Conservation (phyloP, 2,329 filamentous ascomycete species). For the Aschersonia sp. region DNA sequence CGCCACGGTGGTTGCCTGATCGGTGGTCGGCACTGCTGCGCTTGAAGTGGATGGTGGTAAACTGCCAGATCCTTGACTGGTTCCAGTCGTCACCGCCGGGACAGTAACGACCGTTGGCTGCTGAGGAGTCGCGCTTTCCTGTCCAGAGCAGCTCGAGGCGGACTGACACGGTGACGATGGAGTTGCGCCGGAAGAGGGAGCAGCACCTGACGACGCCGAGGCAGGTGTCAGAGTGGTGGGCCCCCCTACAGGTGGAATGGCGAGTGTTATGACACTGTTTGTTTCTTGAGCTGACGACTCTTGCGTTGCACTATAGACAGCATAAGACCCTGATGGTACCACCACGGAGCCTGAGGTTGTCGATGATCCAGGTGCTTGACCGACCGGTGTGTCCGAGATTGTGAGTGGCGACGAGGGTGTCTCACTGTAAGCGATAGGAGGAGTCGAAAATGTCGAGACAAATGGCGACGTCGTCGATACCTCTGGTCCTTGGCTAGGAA, state of each 20-base stretch:
- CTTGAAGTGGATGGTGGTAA: background rate
- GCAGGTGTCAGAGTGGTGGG: too few relatives aligned
- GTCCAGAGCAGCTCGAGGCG: background rate
- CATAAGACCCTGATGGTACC: too few relatives aligned
- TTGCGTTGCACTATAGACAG: too few relatives aligned
- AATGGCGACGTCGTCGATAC: slow-evolving; percentile 2
- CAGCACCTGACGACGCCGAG: too few relatives aligned
- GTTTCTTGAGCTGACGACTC: too few relatives aligned
- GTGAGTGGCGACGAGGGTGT: background rate
- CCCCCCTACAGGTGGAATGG: too few relatives aligned
- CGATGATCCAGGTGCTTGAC: background rate
- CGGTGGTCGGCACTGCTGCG: background rate
- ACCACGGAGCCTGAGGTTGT: too few relatives aligned
- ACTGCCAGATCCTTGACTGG: background rate
- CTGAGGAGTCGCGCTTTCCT: background rate
- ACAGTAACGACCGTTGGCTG: background rate
- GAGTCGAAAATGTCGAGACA: background rate
- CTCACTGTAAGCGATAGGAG: background rate
- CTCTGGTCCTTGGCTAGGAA: slow-evolving; percentile 6
- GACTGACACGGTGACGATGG: too few relatives aligned
- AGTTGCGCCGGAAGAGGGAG: too few relatives aligned
- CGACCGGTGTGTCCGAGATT: background rate
- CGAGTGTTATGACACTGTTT: too few relatives aligned
- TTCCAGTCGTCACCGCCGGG: background rate
- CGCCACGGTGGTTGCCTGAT: background rate